Evolutionary conservation across 2,329 filamentous ascomycete species (phyloP), one percentile per base, ranked within the genome.

Genomic region (Colletotrichum sansevieriae): DNA sequence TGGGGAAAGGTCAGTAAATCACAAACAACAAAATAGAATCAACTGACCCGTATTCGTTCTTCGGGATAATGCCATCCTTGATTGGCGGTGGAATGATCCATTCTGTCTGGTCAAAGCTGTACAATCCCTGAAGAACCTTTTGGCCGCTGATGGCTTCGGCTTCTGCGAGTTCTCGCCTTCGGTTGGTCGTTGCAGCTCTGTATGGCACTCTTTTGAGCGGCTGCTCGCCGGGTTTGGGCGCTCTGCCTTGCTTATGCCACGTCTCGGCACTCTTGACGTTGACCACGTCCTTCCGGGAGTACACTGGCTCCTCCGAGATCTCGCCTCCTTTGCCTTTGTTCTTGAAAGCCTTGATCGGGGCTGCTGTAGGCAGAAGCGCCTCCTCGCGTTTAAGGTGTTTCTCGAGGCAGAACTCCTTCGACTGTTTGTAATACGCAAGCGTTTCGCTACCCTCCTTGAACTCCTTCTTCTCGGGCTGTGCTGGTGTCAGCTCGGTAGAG

Each of bases 161-260:
- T 76, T 97, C 94, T 73, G 97, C 92, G 49, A 98, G 92, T 78
- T 98, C 96, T 56, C 95, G 89, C 74, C 94, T 92, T 22, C 96
- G 88, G 60, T 94, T 93, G 3, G 92, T 87, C 0, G 96, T 99
- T 3, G 97, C 95, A 15, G 94, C 96, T 47, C 96, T 92, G 76
- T 96, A 94, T 0, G 95, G 94, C 0, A 97, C 96, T 47, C 88
- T 86, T 78, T 99, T 99, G 68, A 98, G 81, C 0, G 96, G 93
- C 56, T 89, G 81, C 72, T 92, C 90, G 3, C 92, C 94, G 0
- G 84, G 76, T 29, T 88, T 86, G 3, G 96, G 90, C 29, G 90
- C 91, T 11, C 95, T 88, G 0, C 96, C 96, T 83, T 98, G 95
- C 77, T 98, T 98, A 77, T 98, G 96, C 96, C 96, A 99, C 1